A percentile compares a stretch with the other conserved stretches of the same genome.
Evolutionary conservation across 257 asterid genomes (phyloP).

Genomic region (Petrea volubilis): DNA sequence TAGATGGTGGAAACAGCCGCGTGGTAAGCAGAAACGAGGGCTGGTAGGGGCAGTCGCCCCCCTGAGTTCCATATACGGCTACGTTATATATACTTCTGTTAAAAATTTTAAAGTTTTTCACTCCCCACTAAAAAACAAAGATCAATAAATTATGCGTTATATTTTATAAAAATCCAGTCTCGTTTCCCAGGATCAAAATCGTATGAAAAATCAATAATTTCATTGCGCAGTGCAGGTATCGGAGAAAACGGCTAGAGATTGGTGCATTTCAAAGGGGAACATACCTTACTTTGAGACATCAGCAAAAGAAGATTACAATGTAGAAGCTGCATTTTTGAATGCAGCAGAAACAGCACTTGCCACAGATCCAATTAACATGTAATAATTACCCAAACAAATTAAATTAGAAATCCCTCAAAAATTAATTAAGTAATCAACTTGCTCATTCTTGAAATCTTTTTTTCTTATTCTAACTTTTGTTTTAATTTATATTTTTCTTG

Average conservation of each 20-base stretch:
- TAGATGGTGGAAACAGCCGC: constrained; percentile 68
- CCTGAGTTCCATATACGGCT: too few species aligned
- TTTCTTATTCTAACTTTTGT: background rate
- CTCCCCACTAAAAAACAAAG: too few species aligned
- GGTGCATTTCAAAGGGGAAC: constrained; percentile 71
- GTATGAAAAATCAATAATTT: too few species aligned
- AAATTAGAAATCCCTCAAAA: background rate
- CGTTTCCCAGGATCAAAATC: too few species aligned
- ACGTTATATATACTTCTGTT: too few species aligned
- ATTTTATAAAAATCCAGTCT: too few species aligned
- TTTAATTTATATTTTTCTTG: background rate
- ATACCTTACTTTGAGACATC: constrained; percentile 91
- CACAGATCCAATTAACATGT: constrained; percentile 55
- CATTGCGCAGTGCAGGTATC: constrained; percentile 48
- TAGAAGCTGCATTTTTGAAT: constrained; percentile 58
- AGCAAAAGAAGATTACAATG: constrained; percentile 76
- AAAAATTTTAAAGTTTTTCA: too few species aligned
- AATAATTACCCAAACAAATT: background rate
- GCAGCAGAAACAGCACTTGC: constrained; percentile 69
- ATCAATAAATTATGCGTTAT: too few species aligned
- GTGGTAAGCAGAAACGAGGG: constrained; percentile 38
- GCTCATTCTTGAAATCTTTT: background rate
- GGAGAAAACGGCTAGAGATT: constrained; percentile 62
- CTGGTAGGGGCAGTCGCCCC: too few species aligned
- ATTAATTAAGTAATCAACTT: constrained; percentile 23